Percentiles rank a stretch among this genome's conserved stretches.
Conservation (phyloP, 257 asterid species). For the Apocynum venetum region DNA sequence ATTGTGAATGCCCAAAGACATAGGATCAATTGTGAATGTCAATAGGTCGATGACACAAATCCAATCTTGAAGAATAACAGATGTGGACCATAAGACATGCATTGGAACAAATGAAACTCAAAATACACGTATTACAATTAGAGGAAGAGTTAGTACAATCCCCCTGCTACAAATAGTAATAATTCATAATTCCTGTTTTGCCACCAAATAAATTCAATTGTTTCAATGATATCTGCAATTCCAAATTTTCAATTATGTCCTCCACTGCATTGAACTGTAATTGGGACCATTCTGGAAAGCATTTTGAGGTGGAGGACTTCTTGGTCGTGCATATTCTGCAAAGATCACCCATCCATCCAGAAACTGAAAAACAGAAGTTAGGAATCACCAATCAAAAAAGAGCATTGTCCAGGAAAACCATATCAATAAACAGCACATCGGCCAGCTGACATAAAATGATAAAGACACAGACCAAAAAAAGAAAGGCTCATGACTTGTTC, state of each 20-base stretch:
- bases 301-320: constrained; percentile 41
- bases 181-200: not conserved
- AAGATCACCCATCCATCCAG: constrained; percentile 86
- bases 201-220: not conserved
- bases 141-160: not conserved
- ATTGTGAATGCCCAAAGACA: not conserved
- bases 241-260: not conserved
- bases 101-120: not conserved
- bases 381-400: not conserved
- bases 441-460: not conserved
- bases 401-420: not conserved
- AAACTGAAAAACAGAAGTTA: constrained; percentile 39
- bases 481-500: not conserved
- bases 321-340: constrained; percentile 78
- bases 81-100: not conserved
- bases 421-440: not conserved
- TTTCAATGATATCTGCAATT: not conserved
- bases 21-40: not conserved
- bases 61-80: not conserved
- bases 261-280: constrained; percentile 14
- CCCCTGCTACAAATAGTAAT: not conserved
- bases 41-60: no score
- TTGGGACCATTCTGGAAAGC: constrained; percentile 12
- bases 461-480: not conserved
- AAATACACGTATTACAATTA: not conserved